Base-by-base conservation (phyloP, 495 filamentous ascomycete species). In the Tuber umbilicatum region DNA sequence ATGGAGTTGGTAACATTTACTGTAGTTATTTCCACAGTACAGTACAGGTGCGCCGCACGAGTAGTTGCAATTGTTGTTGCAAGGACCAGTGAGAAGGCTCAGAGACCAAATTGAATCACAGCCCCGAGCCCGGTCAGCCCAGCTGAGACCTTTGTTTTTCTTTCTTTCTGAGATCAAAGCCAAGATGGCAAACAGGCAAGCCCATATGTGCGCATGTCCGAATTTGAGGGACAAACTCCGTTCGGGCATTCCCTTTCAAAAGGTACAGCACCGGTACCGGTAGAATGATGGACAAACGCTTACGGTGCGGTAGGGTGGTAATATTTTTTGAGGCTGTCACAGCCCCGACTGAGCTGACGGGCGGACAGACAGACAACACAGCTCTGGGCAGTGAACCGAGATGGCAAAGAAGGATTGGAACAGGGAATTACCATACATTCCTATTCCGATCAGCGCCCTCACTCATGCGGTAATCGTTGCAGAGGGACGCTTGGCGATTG, bases 351-450 rank as follows among this genome's bases (percentile, higher is more conserved):
- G 41, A 68, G 74, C 74, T 68, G 74, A 73, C 68, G 38, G 43
- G 31, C 41, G 42, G 73, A 45, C 73, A 50, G 75, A 72, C 72
- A 67, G 50, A 73, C 74, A 68, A 72, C 37, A 64, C 70, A 75
- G 42, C 67, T 21, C 38, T 64, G n/a, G 12, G 55, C n/a, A 64
- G 55, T n/a, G 55, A 64, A 64, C 43, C 73, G 74, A 77, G 73
- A 76, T 77, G 68, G 75, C 55, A 47, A 68, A 71, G 27, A 31
- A 68, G 70, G 69, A 41, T 39, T 38, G 40, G 74, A 55, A 50
- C 72, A 47, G 39, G 64, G 69, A 23, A 77, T 75, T 76, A 64
- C 73, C 75, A 76, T 75, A 42, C 21, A 38, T 39, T 71, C 70
- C 70, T 68, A 64, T 78, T 64, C 60, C 35, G 68, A 35, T 37